Percentiles rank a stretch among this genome's conserved stretches.
Evolutionary conservation across 352 stramenopile genomes (phyloP).

Genomic region (Phytophthora hibernalis): DNA sequence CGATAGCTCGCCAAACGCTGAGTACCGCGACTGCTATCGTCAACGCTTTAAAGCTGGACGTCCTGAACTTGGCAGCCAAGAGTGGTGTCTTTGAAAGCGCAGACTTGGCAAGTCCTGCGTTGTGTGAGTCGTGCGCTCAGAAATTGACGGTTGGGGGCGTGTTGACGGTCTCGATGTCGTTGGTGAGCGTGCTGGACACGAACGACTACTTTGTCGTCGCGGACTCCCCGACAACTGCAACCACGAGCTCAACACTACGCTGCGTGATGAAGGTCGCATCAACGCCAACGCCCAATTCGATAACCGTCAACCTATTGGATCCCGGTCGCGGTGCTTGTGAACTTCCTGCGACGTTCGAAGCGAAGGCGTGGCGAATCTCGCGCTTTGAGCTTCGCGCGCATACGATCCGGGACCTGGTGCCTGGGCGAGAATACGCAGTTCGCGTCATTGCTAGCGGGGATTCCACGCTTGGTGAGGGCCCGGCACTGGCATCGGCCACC

Average conservation of each 20-base stretch:
- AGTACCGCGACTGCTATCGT: slow-evolving; percentile 32
- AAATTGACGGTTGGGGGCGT: slow-evolving; percentile 40
- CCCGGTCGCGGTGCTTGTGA: slow-evolving; percentile 42
- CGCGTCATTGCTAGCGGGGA: slow-evolving; percentile 53
- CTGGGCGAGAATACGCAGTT: slow-evolving; percentile 75
- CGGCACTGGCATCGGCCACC: slow-evolving; percentile 28
- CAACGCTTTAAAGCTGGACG: slow-evolving; percentile 37
- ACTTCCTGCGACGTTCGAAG: slow-evolving; percentile 54
- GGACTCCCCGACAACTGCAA: slow-evolving; percentile 40
- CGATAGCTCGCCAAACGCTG: slow-evolving; percentile 60
- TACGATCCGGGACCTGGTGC: slow-evolving; percentile 63
- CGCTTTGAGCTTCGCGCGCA: slow-evolving; percentile 70
- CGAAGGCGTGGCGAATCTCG: slow-evolving; percentile 64
- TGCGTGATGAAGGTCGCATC: slow-evolving; percentile 58
- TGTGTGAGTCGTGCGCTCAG: slow-evolving; percentile 72
- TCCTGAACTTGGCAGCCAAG: slow-evolving; percentile 56
- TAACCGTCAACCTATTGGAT: slow-evolving; percentile 42
- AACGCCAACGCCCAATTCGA: slow-evolving; percentile 15
- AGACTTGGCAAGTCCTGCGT: slow-evolving; percentile 30
- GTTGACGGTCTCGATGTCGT: slow-evolving; percentile 53
- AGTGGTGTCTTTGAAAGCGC: slow-evolving; percentile 38
- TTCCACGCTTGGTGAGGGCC: slow-evolving; percentile 46
- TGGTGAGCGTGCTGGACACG: slow-evolving; percentile 23
- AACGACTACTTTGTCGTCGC: slow-evolving; percentile 74
- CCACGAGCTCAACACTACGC: slow-evolving; percentile 21